These are phyloP conservation scores for Colletotrichum liriopes DNA, from an alignment of 2,329 filamentous ascomycete species.

Conservation along the genomic window DNA sequence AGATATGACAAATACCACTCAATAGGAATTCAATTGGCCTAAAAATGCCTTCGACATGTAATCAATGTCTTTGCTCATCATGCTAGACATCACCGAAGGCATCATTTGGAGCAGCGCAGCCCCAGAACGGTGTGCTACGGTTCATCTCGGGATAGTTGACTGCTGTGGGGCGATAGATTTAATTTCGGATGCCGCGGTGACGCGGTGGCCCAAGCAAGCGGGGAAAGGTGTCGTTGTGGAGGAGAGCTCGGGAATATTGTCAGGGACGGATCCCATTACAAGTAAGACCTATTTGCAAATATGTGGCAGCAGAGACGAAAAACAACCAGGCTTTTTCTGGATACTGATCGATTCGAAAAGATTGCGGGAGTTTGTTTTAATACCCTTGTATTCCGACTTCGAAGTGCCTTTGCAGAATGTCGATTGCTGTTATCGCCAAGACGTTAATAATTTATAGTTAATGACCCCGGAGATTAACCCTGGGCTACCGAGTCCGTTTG, in stretches of 20 bases:
- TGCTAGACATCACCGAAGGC: neutral
- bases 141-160: neutral
- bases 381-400: neutral
- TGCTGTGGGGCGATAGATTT: neutral
- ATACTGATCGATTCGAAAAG: no score
- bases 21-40: neutral
- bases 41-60: neutral
- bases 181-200: neutral
- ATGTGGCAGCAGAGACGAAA: no score
- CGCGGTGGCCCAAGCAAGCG: neutral
- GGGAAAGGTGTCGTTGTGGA: neutral
- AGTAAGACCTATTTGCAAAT: no score
- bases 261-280: no score
- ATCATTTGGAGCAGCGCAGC: accelerated
- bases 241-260: neutral
- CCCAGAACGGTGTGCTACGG: neutral
- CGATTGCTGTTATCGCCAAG: neutral
- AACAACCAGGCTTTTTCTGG: no score
- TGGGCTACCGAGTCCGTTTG: no score
- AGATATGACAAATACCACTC: neutral
- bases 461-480: neutral
- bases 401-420: neutral
- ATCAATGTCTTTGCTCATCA: neutral
- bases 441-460: neutral
- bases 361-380: no score